Evolutionary conservation across 208 protist species (phyloP).

Genomic region (Leishmania lainsoni): DNA sequence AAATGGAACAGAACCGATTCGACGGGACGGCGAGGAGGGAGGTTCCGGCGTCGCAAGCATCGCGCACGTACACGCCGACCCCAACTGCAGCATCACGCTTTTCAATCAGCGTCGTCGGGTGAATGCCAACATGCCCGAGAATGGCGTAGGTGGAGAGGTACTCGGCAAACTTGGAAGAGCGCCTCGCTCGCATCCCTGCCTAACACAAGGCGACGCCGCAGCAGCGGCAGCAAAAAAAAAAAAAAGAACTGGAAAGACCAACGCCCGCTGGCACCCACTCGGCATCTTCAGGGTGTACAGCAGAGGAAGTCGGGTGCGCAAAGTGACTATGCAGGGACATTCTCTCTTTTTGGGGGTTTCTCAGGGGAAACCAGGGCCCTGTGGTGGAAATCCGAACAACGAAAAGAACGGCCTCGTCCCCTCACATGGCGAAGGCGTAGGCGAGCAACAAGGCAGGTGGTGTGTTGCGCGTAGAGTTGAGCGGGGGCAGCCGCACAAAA

Average conservation of each 20-base stretch:
- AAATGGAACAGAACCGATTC: conserved; percentile 48
- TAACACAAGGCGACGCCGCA: neutral
- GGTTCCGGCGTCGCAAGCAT: conserved; percentile 85
- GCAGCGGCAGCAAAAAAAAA: neutral
- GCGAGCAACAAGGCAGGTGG: neutral
- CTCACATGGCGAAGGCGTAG: neutral
- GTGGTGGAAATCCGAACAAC: neutral
- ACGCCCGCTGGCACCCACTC: neutral
- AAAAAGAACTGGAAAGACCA: neutral
- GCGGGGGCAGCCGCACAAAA: neutral
- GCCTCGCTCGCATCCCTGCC: conserved; percentile 32
- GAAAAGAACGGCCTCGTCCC: neutral
- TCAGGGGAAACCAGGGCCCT: neutral
- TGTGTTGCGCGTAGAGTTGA: neutral
- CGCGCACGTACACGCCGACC: conserved; percentile 79
- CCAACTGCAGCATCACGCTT: conserved; percentile 72
- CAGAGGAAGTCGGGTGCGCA: neutral
- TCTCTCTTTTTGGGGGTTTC: neutral
- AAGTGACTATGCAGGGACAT: neutral
- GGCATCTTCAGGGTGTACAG: neutral
- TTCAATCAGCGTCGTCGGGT: conserved; percentile 83
- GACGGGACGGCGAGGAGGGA: conserved; percentile 79
- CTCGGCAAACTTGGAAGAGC: conserved; percentile 81
- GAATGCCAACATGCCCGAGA: conserved; percentile 72
- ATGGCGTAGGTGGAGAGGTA: conserved; percentile 89